Evolutionary conservation across 2,329 filamentous ascomycete species (phyloP).

Genomic region (Neopestalotiopsis sp.): DNA sequence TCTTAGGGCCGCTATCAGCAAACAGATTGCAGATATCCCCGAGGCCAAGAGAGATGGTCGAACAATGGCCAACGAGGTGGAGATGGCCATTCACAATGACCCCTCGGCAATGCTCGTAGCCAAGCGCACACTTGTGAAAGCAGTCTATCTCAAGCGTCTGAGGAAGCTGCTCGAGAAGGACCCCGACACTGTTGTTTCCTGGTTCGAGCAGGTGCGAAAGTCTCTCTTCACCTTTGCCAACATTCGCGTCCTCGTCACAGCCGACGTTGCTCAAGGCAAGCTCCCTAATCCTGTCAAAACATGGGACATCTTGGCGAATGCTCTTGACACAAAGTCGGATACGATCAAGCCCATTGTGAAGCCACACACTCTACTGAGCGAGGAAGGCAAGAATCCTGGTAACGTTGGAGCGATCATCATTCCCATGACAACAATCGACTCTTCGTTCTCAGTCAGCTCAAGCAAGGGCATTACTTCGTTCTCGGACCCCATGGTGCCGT

Average conservation of each 20-base stretch:
- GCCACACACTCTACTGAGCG: slow-evolving; percentile 73
- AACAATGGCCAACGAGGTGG: slow-evolving; percentile 66
- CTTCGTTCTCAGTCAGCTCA: slow-evolving; percentile 82
- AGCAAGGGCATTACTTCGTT: slow-evolving; percentile 77
- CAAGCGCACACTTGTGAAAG: slow-evolving; percentile 82
- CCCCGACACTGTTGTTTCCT: slow-evolving; percentile 74
- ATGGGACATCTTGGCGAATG: slow-evolving; percentile 71
- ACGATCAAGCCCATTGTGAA: slow-evolving; percentile 73
- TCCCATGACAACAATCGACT: slow-evolving; percentile 91
- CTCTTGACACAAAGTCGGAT: slow-evolving; percentile 51
- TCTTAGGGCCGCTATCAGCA: slow-evolving; percentile 70
- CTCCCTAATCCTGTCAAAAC: slow-evolving; percentile 76
- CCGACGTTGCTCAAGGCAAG: slow-evolving; percentile 69
- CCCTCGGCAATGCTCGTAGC: slow-evolving; percentile 77
- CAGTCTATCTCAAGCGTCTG: slow-evolving; percentile 84
- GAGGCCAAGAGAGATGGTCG: slow-evolving; percentile 88
- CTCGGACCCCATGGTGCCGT: slow-evolving; percentile 77
- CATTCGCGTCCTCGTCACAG: slow-evolving; percentile 83
- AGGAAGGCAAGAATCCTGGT: slow-evolving; percentile 77
- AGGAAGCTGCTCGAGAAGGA: slow-evolving; percentile 80
- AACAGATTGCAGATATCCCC: slow-evolving; percentile 89
- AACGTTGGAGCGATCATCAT: slow-evolving; percentile 77
- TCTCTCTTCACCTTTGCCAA: slow-evolving; percentile 84
- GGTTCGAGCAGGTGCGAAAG: slow-evolving; percentile 77
- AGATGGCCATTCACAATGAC: slow-evolving; percentile 82